Evolutionary conservation across 331 rosid species (phyloP).

Genomic region (Malus hybrid): DNA sequence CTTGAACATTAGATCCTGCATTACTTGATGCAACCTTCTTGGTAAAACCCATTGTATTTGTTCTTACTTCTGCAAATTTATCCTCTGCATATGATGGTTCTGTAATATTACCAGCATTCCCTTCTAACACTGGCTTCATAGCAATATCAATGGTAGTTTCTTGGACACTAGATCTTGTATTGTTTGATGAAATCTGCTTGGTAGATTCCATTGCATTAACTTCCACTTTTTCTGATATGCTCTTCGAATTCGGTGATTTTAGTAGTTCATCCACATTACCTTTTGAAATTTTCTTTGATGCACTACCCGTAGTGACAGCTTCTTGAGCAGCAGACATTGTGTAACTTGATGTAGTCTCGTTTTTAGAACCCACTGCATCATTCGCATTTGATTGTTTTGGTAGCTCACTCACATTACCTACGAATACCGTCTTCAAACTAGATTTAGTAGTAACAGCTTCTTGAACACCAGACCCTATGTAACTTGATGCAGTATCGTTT

Average conservation of each 20-base stretch:
- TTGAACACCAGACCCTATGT: background rate
- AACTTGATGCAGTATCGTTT: background rate
- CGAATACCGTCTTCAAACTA: background rate
- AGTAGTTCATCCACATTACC: constrained; percentile 8
- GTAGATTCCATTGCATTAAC: constrained; percentile 16
- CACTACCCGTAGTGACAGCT: constrained; percentile 18
- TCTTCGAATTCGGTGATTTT: background rate
- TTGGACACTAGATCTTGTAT: constrained; percentile 20
- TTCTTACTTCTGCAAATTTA: background rate
- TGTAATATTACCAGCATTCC: constrained; percentile 7
- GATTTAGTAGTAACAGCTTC: background rate
- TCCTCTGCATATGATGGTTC: background rate
- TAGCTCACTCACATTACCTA: background rate
- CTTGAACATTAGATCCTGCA: background rate
- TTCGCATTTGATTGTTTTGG: background rate
- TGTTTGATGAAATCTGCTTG: constrained; percentile 10
- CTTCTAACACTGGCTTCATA: constrained; percentile 22
- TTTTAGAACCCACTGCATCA: background rate
- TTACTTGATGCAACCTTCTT: background rate
- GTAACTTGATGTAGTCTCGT: background rate
- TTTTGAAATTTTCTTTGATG: constrained; percentile 26
- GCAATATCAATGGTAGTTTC: constrained; percentile 16
- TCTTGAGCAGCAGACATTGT: constrained; percentile 27
- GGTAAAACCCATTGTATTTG: background rate
- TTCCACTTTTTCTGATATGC: constrained; percentile 7